phyloP scores from a whole-genome alignment of 2,329 filamentous ascomycete genomes.

The Aspergillus oerlinghausenensis region DNA sequence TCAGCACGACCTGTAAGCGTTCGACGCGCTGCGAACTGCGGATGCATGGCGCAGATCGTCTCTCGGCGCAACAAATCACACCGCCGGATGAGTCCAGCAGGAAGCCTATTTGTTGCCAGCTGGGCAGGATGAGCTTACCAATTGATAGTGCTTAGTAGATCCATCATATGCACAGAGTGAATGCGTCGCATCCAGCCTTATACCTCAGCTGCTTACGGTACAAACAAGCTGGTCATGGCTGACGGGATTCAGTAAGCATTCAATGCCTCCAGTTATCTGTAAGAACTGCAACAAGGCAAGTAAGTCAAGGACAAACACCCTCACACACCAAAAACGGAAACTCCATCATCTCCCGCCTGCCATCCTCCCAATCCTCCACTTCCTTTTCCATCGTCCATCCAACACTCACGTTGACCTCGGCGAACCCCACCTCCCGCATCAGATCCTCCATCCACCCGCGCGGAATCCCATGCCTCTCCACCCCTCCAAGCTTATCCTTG shows the following conservation, averaged over 20 bases:
- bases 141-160: not conserved
- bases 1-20: not conserved
- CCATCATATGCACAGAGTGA: not conserved
- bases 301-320: conserved; percentile 20
- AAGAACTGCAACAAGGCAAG: too few relatives aligned
- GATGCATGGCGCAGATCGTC: not conserved
- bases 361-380: conserved; percentile 46
- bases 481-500: conserved; percentile 48
- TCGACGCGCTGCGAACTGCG: not conserved
- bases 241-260: too few relatives aligned
- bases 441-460: conserved; percentile 39
- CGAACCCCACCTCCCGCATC: conserved; percentile 47
- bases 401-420: conserved; percentile 44
- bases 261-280: too few relatives aligned
- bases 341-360: conserved; percentile 31
- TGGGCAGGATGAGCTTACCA: not conserved
- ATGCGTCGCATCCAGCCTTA: not conserved
- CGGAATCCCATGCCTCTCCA: conserved; percentile 52
- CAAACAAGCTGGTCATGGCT: too few relatives aligned
- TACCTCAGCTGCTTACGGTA: not conserved
- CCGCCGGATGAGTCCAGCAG: not conserved
- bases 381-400: conserved; percentile 49
- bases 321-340: conserved; percentile 43
- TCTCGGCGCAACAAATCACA: not conserved
- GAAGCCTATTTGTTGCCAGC: not conserved